Conservation (phyloP, 208 protist species). For the Trypanosoma lewisi region DNA sequence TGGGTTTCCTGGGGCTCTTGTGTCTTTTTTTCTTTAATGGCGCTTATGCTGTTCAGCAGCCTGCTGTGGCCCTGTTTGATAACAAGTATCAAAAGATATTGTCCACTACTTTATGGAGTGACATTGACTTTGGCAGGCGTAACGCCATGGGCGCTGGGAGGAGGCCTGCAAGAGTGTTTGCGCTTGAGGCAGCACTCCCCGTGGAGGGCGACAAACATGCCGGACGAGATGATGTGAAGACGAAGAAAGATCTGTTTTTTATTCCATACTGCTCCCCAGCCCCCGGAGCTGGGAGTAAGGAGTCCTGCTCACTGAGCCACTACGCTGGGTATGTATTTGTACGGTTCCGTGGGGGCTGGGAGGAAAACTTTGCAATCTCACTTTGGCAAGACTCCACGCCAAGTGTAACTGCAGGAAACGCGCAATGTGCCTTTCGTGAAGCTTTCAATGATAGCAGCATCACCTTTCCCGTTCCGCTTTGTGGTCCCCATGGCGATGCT, state of each 20-base stretch:
- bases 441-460: conserved; percentile 9
- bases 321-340: conserved; percentile 19
- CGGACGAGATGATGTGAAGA: background rate
- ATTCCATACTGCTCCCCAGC: conserved; percentile 17
- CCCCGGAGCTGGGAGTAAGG: background rate
- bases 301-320: conserved; percentile 17
- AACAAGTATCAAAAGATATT: background rate
- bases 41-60: conserved; percentile 8
- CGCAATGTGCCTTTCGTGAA: conserved; percentile 1
- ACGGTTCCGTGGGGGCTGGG: conserved; percentile 29
- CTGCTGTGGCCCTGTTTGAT: conserved; percentile 23
- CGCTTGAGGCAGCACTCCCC: conserved; percentile 17
- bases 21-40: background rate
- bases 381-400: conserved; percentile 20
- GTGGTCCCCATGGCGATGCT: background rate
- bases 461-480: conserved; percentile 17
- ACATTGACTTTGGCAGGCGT: conserved; percentile 24
- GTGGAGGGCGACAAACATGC: background rate
- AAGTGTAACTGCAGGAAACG: background rate
- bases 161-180: conserved; percentile 19
- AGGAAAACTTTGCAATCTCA: conserved; percentile 9
- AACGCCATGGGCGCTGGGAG: conserved; percentile 14
- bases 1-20: background rate
- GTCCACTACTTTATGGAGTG: conserved; percentile 16
- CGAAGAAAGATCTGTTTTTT: conserved; percentile 12